Conservation (phyloP, 768 basidiomycete genomes). For the Mycena metata region DNA sequence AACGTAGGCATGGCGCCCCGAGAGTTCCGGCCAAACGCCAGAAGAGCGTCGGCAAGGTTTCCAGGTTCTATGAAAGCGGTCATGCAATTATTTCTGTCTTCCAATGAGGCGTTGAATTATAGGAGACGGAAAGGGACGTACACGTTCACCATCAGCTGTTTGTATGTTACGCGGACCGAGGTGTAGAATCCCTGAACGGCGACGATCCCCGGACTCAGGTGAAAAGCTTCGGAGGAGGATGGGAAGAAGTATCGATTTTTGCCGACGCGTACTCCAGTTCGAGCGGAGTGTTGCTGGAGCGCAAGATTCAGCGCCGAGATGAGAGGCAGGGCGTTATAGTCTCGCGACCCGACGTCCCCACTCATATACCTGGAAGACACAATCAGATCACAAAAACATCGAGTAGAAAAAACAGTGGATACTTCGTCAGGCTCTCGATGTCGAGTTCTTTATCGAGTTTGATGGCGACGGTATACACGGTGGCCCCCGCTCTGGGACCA, state of each 20-base stretch:
- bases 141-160: conserved; percentile 69
- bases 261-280: conserved; percentile 56
- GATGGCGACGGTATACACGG: conserved; percentile 58
- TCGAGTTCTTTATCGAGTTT: conserved; percentile 57
- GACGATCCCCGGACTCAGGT: conserved; percentile 40
- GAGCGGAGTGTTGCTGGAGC: conserved; percentile 52
- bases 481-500: conserved; percentile 52
- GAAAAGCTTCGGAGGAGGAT: conserved; percentile 24
- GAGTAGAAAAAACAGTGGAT: conserved; percentile 24
- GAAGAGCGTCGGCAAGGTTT: conserved; percentile 72
- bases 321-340: conserved; percentile 53
- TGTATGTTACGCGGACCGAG: conserved; percentile 63
- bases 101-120: conserved; percentile 4
- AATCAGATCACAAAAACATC: neutral
- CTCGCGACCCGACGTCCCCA: conserved; percentile 51
- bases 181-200: conserved; percentile 59
- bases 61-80: conserved; percentile 70
- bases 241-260: conserved; percentile 61
- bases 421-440: conserved; percentile 51
- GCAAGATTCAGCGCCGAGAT: conserved; percentile 64
- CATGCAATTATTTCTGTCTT: conserved; percentile 64
- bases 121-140: conserved; percentile 40
- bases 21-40: conserved; percentile 59
- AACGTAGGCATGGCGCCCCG: conserved; percentile 60
- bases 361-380: conserved; percentile 53